Evolutionary conservation across 2,329 filamentous ascomycete species (phyloP).

Genomic region (Cladosporium sp.): DNA sequence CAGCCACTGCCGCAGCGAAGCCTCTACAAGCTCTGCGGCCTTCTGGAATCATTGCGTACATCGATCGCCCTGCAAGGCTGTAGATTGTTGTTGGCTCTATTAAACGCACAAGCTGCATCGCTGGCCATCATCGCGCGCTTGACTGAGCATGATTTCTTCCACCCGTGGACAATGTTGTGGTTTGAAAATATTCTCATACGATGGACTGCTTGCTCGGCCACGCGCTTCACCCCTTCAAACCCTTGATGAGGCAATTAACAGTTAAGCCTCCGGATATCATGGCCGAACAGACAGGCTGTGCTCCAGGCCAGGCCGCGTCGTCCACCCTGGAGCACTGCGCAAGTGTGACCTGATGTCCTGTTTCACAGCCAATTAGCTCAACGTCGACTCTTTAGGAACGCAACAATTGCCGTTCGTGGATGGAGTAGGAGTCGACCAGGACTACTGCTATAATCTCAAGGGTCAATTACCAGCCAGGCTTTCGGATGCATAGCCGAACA

Average conservation of each 20-base stretch:
- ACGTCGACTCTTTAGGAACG: background rate
- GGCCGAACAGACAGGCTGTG: background rate
- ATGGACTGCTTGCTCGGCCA: background rate
- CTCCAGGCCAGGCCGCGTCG: background rate
- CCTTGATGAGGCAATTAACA: constrained; percentile 1
- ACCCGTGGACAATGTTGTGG: background rate
- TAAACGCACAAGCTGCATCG: too few species aligned
- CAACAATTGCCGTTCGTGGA: background rate
- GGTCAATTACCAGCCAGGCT: background rate
- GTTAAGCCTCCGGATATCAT: background rate
- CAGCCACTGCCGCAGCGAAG: constrained; percentile 3
- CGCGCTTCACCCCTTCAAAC: background rate
- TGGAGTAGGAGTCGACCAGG: background rate
- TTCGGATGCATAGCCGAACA: background rate
- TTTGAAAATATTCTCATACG: background rate
- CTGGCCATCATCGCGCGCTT: background rate
- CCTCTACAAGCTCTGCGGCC: background rate
- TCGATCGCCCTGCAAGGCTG: background rate
- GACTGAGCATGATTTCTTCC: background rate
- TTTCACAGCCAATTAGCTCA: background rate
- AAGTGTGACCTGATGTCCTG: background rate
- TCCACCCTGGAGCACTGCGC: too few species aligned
- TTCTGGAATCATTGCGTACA: background rate
- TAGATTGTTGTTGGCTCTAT: background rate
- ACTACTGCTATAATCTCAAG: background rate